phyloP scores from a whole-genome alignment of 2,329 filamentous ascomycete species.

The Aspergillus versicolor region DNA sequence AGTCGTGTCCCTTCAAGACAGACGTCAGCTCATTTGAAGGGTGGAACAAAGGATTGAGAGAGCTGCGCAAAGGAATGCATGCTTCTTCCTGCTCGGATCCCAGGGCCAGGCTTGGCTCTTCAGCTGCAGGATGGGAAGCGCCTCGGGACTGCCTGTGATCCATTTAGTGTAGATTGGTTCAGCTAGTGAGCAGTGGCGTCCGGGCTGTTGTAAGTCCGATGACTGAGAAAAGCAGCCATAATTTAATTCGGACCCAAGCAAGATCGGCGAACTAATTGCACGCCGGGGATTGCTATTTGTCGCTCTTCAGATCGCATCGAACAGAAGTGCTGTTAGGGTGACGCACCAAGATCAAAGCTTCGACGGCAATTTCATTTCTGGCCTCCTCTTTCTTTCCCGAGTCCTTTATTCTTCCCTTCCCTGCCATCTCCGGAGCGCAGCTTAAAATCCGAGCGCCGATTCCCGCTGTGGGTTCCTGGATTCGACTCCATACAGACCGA shows the following conservation, averaged over 20 bases:
- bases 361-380: neutral
- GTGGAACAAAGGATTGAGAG: neutral
- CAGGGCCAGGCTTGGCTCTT: neutral
- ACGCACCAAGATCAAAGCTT: slow-evolving; percentile 8
- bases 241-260: neutral
- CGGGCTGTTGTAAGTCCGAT: neutral
- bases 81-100: neutral
- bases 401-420: neutral
- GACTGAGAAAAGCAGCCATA: neutral
- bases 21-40: neutral
- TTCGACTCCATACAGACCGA: neutral
- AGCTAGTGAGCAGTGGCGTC: neutral
- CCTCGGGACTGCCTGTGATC: neutral
- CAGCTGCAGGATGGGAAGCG: neutral
- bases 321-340: slow-evolving; percentile 7
- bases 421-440: neutral
- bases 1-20: neutral
- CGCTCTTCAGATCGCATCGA: slow-evolving; percentile 1
- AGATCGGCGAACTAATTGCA: slow-evolving; percentile 6
- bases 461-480: neutral
- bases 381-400: neutral
- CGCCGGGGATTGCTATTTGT: neutral
- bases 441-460: neutral
- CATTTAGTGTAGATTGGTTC: too few relatives aligned
- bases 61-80: neutral